A percentile compares a stretch with the other conserved stretches of the same genome.
phyloP scores from a whole-genome alignment of 305 asterid species.

The Euphrasia arctica region DNA sequence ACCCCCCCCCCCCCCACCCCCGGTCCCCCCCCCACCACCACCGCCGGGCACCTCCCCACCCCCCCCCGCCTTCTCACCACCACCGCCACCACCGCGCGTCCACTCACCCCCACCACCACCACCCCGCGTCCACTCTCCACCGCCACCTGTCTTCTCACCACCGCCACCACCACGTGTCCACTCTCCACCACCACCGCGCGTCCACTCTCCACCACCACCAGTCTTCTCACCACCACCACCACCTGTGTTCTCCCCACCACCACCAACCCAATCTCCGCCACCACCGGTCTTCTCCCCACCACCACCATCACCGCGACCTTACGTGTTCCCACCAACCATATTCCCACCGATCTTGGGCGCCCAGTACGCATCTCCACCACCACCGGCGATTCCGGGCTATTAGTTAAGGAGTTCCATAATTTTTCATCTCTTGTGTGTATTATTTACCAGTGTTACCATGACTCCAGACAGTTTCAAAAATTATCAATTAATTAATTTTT shows the following conservation, averaged over 20 bases:
- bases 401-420: constrained; percentile 22
- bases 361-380: constrained; percentile 43
- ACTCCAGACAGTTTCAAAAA: neutral
- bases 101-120: neutral
- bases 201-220: too few species aligned
- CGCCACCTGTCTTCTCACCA: constrained; percentile 32
- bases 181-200: too few species aligned
- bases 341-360: constrained; percentile 33
- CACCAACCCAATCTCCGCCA: too few species aligned
- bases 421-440: neutral
- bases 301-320: constrained; percentile 21
- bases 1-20: constrained; percentile 23
- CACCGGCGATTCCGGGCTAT: constrained; percentile 45
- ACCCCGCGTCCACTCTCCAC: constrained; percentile 27
- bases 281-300: constrained; percentile 12
- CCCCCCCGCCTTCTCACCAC: too few species aligned
- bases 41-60: too few species aligned
- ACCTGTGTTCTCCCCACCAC: too few species aligned
- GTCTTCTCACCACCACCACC: too few species aligned
- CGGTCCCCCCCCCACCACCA: neutral
- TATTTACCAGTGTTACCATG: constrained; percentile 1
- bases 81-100: too few species aligned
- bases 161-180: constrained; percentile 45
- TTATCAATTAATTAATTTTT: neutral
- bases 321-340: constrained; percentile 23